phyloP scores from a whole-genome alignment of 2,329 filamentous ascomycete species.

The Fusarium devonianum region DNA sequence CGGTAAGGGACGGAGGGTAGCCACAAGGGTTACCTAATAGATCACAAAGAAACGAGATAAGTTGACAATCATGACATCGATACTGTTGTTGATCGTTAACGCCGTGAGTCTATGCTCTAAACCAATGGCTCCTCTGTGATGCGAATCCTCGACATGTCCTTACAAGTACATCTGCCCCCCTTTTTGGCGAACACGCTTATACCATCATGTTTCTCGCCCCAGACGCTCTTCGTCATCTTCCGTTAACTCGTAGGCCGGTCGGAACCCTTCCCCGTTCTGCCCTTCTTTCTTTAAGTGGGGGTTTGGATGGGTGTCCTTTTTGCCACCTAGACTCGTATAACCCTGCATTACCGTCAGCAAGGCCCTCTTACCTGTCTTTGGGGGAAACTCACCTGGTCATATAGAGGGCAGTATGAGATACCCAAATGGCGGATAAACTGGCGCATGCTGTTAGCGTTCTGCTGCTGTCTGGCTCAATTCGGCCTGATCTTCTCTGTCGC shows the following conservation, averaged over 20 bases:
- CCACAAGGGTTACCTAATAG: too few species aligned
- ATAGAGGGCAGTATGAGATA: conserved; percentile 85
- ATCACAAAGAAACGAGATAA: not conserved
- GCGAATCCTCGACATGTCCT: conserved; percentile 8
- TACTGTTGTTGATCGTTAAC: conserved; percentile 19
- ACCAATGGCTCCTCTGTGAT: conserved; percentile 13
- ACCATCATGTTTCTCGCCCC: conserved; percentile 66
- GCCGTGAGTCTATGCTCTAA: conserved; percentile 33
- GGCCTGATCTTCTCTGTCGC: not conserved
- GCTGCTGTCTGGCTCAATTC: not conserved
- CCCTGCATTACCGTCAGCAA: conserved; percentile 53
- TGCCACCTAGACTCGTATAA: conserved; percentile 92
- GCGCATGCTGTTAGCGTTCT: conserved; percentile 17
- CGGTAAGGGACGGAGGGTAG: not conserved
- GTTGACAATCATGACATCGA: not conserved
- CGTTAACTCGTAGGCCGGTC: conserved; percentile 77
- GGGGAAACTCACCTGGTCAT: conserved; percentile 63
- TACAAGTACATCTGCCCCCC: conserved; percentile 27
- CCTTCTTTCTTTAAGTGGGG: conserved; percentile 55
- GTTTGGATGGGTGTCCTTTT: conserved; percentile 87
- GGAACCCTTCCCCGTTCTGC: conserved; percentile 55
- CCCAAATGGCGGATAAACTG: conserved; percentile 83
- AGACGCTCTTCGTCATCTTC: conserved; percentile 81
- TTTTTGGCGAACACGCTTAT: not conserved
- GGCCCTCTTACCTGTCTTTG: not conserved